Evolutionary conservation across 139 green algal genomes (phyloP).

Genomic region (Chlorella ohadii): DNA sequence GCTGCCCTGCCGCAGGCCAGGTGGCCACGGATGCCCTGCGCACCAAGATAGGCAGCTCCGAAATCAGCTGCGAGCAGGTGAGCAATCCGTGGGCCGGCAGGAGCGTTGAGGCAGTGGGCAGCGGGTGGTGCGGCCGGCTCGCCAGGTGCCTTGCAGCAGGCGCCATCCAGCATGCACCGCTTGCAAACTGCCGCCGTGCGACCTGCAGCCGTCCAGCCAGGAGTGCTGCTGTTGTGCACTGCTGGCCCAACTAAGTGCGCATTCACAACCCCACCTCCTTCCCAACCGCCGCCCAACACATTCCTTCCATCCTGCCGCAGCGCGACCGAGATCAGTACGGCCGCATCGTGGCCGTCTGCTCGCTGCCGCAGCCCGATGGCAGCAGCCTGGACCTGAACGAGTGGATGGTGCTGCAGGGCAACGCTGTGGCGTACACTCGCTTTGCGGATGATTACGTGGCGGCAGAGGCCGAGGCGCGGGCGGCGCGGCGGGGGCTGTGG

Average conservation of each 20-base stretch:
- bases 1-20: not conserved
- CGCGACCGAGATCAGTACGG: conserved; percentile 66
- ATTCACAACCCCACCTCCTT: too few relatives aligned
- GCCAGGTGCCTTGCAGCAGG: too few relatives aligned
- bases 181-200: too few relatives aligned
- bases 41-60: not conserved
- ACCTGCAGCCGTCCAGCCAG: too few relatives aligned
- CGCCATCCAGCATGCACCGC: too few relatives aligned
- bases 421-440: conserved; percentile 81
- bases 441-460: conserved; percentile 76
- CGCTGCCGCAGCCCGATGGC: not conserved
- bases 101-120: too few relatives aligned
- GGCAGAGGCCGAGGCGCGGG: conserved; percentile 59
- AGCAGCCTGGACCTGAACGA: conserved; percentile 55
- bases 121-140: too few relatives aligned
- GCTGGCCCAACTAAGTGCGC: too few relatives aligned
- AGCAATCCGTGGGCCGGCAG: too few relatives aligned
- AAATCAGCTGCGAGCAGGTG: too few relatives aligned
- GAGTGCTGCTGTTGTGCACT: too few relatives aligned
- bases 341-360: conserved; percentile 69
- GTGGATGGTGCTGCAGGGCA: conserved; percentile 77
- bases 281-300: too few relatives aligned
- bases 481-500: conserved; percentile 70
- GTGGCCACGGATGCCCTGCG: not conserved
- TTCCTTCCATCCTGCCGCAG: not conserved